A percentile compares a stretch with the other conserved stretches of the same genome.
Conservation (phyloP, 495 filamentous ascomycete genomes). For the Hypoxylon lienhwacheense region DNA sequence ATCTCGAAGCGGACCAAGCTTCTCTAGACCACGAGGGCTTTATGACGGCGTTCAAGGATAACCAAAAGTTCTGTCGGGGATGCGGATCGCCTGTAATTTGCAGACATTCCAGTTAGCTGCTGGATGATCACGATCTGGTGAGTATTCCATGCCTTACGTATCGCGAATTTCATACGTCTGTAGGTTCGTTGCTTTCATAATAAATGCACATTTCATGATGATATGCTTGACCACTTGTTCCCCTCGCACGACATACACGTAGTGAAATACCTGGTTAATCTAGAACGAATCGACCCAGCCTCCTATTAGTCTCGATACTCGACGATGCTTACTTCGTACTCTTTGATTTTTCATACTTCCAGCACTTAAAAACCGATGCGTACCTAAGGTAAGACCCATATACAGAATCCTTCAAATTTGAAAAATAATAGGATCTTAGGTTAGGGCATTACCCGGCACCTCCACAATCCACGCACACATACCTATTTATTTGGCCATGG, state of each 20-base stretch:
- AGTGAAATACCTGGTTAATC: too few relatives aligned
- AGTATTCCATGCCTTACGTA: constrained; percentile 27
- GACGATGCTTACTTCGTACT: not conserved
- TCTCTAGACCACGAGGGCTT: constrained; percentile 39
- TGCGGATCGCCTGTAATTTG: constrained; percentile 19
- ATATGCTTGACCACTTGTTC: not conserved
- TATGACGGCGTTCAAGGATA: constrained; percentile 39
- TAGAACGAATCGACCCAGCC: too few relatives aligned
- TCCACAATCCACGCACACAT: too few relatives aligned
- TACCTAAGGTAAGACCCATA: too few relatives aligned
- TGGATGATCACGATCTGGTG: constrained; percentile 13
- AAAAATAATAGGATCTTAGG: too few relatives aligned
- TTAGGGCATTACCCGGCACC: too few relatives aligned
- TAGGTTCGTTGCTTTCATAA: constrained; percentile 1
- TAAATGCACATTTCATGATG: constrained; percentile 12
- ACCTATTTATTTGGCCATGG: too few relatives aligned
- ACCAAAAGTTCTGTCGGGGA: constrained; percentile 15
- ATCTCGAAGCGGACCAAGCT: constrained; percentile 50
- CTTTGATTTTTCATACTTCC: not conserved
- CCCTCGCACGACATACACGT: too few relatives aligned
- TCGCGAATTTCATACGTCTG: constrained; percentile 9
- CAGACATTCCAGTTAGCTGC: constrained; percentile 5
- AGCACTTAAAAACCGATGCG: too few relatives aligned
- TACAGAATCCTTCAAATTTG: too few relatives aligned
- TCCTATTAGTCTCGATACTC: not conserved